Evolutionary conservation across 2,329 filamentous ascomycete genomes (phyloP), one percentile per base, ranked within the genome.

Genomic region (Scedosporium minutisporum): DNA sequence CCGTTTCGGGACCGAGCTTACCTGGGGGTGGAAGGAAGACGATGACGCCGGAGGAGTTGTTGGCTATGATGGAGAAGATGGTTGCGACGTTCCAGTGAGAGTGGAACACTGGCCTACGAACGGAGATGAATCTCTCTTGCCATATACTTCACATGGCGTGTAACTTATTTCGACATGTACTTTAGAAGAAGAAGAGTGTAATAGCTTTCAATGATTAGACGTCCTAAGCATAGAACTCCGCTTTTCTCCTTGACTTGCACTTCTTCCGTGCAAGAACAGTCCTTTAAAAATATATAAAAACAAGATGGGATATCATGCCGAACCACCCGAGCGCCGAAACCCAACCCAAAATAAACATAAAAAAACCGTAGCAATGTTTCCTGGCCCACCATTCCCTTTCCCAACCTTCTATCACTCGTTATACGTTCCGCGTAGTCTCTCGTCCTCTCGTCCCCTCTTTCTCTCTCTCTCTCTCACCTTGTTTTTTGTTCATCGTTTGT

Each of bases 71-170:
- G 68, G 75, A 73, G 66, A 67, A 71, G 48, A 78, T 78, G 72
- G 77, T 77, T 63, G 76, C 78, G 63, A 74, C 74, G 60, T 84
- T 82, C 67, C 71, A 80, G 67, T 84, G 33, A 77, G 25, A 46
- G n/a, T 2, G 53, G 4, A 27, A 16, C 44, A 48, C 18, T 48
- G 14, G 44, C 3, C n/a, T 14, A 48, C 4, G n/a, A 21, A 21
- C 1, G 44, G 18, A 21, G 44, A 48, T 18, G 6, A n/a, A n/a
- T 18, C 2, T 4, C 44, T 48, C 44, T 57, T 57, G 51, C 51
- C 51, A 57, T 23, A 51, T 51, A 51, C 16, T 10, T 16, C 14
- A 29, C 23, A 57, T 48, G 44, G 44, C 21, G 16, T 48, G n/a
- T n/a, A n/a, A n/a, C 44, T 48, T 48, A 18, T 10, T 23, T 48